These are phyloP conservation scores for Celoporthe dispersa DNA, from an alignment of 2,329 filamentous ascomycete species.

Conservation along the genomic window DNA sequence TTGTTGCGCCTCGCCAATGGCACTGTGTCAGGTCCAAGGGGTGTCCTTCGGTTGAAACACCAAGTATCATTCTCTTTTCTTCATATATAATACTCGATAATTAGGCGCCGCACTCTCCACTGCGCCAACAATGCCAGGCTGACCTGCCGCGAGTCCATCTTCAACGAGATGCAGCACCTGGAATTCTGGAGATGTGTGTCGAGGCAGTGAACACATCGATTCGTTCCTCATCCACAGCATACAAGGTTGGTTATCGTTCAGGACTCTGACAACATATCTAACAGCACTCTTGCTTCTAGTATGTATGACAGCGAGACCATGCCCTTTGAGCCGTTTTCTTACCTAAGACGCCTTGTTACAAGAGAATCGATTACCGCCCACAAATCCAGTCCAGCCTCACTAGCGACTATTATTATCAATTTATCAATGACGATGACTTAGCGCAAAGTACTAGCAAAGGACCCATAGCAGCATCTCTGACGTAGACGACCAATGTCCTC, in stretches of 20 bases:
- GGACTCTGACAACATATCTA: no score
- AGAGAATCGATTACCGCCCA: background rate
- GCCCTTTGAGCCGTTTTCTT: background rate
- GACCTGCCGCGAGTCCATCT: background rate
- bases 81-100: background rate
- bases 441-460: background rate
- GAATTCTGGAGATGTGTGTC: background rate
- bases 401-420: background rate
- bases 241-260: no score
- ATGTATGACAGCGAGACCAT: background rate
- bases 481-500: slow-evolving; percentile 6
- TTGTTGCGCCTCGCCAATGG: background rate
- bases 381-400: background rate
- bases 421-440: slow-evolving; percentile 6
- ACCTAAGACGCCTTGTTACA: background rate
- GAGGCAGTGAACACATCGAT: background rate
- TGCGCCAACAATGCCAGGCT: background rate
- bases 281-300: background rate
- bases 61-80: background rate
- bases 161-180: background rate
- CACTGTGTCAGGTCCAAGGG: background rate
- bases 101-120: background rate
- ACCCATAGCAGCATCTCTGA: slow-evolving; percentile 3
- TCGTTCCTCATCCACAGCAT: background rate
- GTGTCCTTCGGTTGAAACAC: background rate